phyloP scores from a whole-genome alignment of 73 alveolate genomes.

The Paraurostyla sp. region DNA sequence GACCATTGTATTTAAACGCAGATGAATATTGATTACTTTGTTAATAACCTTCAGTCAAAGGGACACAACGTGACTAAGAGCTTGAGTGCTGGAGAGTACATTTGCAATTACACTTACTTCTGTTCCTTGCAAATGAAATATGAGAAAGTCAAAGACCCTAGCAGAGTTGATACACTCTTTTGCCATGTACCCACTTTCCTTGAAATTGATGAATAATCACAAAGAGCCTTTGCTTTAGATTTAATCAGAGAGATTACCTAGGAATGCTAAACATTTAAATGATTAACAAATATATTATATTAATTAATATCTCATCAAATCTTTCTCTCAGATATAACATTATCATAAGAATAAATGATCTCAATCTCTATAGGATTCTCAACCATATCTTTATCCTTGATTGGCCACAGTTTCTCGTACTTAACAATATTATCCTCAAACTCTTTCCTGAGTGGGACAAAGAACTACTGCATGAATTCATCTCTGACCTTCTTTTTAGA shows the following conservation, averaged over 20 bases:
- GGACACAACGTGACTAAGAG: background rate
- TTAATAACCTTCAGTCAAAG: background rate
- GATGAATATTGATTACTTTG: background rate
- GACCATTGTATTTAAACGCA: background rate
- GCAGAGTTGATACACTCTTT: conserved; percentile 41
- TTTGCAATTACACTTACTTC: conserved; percentile 59
- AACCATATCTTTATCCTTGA: conserved; percentile 52
- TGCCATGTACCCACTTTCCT: conserved; percentile 48
- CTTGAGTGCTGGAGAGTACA: conserved; percentile 47
- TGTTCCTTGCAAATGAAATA: background rate
- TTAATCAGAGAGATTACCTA: background rate
- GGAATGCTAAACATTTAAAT: background rate
- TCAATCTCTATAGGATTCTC: conserved; percentile 31
- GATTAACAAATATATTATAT: background rate
- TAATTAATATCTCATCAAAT: background rate
- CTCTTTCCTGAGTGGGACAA: conserved; percentile 55
- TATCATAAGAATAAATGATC: conserved; percentile 54
- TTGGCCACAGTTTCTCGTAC: conserved; percentile 59
- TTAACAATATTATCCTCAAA: conserved; percentile 25
- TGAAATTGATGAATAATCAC: conserved; percentile 25
- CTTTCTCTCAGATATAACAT: conserved; percentile 32
- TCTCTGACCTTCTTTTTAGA: conserved; percentile 53
- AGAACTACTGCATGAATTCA: conserved; percentile 53
- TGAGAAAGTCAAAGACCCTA: background rate
- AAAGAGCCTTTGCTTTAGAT: conserved; percentile 2